Percentiles rank a stretch among this genome's conserved stretches.
Conservation (phyloP, 768 basidiomycete species). For the Tylopilus vinaceipallidus region DNA sequence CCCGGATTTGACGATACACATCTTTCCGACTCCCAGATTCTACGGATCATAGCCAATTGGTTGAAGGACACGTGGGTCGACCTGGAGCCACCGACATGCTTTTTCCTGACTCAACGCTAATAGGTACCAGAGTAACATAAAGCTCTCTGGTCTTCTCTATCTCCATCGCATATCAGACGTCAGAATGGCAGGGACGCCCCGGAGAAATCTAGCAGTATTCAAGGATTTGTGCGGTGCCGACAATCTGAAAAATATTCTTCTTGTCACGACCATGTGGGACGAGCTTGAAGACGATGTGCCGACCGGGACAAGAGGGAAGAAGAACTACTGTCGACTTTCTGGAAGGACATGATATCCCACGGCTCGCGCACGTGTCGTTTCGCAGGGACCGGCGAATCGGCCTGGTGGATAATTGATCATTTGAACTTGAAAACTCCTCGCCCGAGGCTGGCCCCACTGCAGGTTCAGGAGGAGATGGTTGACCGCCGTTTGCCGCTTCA, state of each 20-base stretch:
- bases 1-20: conserved; percentile 19
- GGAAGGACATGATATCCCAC: conserved; percentile 9
- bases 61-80: conserved; percentile 14
- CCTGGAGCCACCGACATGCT: neutral
- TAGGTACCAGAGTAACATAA: conserved; percentile 9
- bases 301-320: conserved; percentile 9
- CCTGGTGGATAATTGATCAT: no score
- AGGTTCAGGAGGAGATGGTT: conserved; percentile 19
- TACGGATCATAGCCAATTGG: conserved; percentile 13
- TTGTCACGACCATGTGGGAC: conserved; percentile 22
- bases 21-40: conserved; percentile 6
- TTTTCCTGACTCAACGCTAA: neutral
- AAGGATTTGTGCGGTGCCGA: conserved; percentile 6
- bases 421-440: neutral
- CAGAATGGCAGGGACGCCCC: conserved; percentile 9
- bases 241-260: conserved; percentile 13
- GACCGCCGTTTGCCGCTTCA: no score
- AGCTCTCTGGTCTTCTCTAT: conserved; percentile 11
- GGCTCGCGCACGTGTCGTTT: conserved; percentile 15
- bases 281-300: neutral
- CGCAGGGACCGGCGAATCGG: no score
- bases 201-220: conserved; percentile 7
- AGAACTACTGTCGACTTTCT: conserved; percentile 10
- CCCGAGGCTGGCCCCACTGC: neutral
- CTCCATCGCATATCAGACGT: conserved; percentile 12